A percentile compares a stretch with the other conserved stretches of the same genome.
Conservation (phyloP, 192 early-diverging fungal species). For the Entrophospora sp. region DNA sequence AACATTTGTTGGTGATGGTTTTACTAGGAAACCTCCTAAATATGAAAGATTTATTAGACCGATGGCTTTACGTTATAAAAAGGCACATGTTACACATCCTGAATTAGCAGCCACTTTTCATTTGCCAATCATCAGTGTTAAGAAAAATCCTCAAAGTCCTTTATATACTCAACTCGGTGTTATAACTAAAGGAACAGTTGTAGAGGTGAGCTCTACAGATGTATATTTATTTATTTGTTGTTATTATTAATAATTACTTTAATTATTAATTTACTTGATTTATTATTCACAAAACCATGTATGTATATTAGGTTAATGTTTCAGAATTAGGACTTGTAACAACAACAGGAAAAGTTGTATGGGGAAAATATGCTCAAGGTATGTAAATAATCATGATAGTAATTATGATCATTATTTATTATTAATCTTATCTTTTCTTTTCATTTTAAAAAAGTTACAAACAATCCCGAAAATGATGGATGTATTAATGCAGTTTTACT, state of each 20-base stretch:
- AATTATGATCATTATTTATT: neutral
- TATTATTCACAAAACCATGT: no score
- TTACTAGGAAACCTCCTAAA: slow-evolving; percentile 99
- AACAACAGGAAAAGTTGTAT: slow-evolving; percentile 94
- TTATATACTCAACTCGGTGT: slow-evolving; percentile 96
- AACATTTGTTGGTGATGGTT: slow-evolving; percentile 97
- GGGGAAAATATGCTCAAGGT: slow-evolving; percentile 88
- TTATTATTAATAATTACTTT: neutral
- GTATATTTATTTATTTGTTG: neutral
- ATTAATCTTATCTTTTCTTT: neutral
- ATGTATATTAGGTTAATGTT: slow-evolving; percentile 58
- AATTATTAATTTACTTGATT: no score
- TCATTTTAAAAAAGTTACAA: slow-evolving; percentile 54
- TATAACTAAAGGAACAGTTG: slow-evolving; percentile 95
- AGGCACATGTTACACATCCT: slow-evolving; percentile 97
- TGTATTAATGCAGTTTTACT: slow-evolving; percentile 90
- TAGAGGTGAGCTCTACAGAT: slow-evolving; percentile 58
- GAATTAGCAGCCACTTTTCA: slow-evolving; percentile 96
- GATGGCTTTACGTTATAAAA: slow-evolving; percentile 96
- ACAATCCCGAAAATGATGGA: slow-evolving; percentile 98
- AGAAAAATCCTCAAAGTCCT: slow-evolving; percentile 96
- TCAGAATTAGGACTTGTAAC: slow-evolving; percentile 95
- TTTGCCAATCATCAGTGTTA: slow-evolving; percentile 93
- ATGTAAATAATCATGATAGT: neutral
- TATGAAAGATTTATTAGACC: slow-evolving; percentile 98